These are phyloP conservation scores for Tetracentron sinense DNA, from an alignment of 164 flowering plant species.

Conservation along the genomic window DNA sequence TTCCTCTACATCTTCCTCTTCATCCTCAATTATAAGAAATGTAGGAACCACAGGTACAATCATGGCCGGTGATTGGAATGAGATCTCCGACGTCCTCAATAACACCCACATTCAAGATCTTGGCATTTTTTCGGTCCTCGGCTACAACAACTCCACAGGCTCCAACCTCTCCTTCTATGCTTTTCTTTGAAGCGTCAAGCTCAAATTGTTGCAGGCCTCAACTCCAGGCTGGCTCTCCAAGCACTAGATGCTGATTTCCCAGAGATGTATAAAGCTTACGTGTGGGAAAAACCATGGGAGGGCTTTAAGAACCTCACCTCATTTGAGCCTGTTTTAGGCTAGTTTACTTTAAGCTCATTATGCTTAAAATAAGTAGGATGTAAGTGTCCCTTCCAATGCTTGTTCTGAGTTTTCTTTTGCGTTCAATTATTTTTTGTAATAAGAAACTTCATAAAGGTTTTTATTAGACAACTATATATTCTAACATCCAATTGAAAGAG, in stretches of 20 bases:
- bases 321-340: neutral
- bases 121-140: neutral
- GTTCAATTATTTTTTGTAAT: no score
- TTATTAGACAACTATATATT: no score
- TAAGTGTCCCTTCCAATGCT: no score
- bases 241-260: neutral
- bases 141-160: neutral
- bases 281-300: neutral
- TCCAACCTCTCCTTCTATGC: neutral
- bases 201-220: neutral
- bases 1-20: neutral
- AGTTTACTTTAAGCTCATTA: neutral
- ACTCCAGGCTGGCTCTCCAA: neutral
- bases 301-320: neutral
- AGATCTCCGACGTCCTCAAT: neutral
- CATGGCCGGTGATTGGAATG: neutral
- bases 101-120: neutral
- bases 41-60: neutral
- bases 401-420: no score
- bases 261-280: neutral
- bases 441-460: no score
- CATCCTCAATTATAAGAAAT: neutral
- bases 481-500: no score
- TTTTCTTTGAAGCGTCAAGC: neutral
- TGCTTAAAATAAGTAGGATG: no score